Evolutionary conservation across 345 rosid species (phyloP), one percentile per base, ranked within the genome.

Genomic region (Cardamine occulta): DNA sequence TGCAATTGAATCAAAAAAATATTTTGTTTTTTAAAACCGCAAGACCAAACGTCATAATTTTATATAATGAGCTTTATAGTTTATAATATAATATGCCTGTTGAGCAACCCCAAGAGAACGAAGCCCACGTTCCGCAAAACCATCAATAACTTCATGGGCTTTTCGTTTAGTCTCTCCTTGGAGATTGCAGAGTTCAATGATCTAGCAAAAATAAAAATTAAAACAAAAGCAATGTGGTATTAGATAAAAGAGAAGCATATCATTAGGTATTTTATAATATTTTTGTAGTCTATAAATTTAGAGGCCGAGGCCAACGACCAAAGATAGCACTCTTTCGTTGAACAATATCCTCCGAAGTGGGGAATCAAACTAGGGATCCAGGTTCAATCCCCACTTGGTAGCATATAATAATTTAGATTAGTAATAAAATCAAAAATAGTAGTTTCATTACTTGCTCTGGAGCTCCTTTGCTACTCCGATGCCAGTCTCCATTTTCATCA

Each of bases 391-490:
- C n/a, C 11, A 37, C 5, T 39, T 39, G 42, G 42, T 39, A 5
- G 1, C 8, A 28, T 24, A 42, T 23, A 10, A 31, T 53, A 32
- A 29, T 24, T 44, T 42, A 57, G 0, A 7, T 0, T 13, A 17
- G 17, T 37, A 21, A 1, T 12, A 61, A 62, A 18, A 61, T 12
- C 55, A 18, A 14, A 12, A 1, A 4, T 31, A 29, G 5, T 13
- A 59, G 14, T 61, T 51, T 31, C 13, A 48, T 68, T 67, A 90
- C 97, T 71, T 95, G 97, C 81, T 95, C 99, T 0, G 97, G 97
- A 53, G 99, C 96, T 57, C 97, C 97, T 81, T 95, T 95, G 81
- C 99, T 95, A 54, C 85, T 62, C 40, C 97, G 80, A 66, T 86
- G 86, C 99, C 97, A 95, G 53, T 90, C 83, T 6, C 89, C 97